A percentile compares a stretch with the other conserved stretches of the same genome.
Conservation (phyloP, 805 yeast genomes). For the Kazachstania viticola region DNA sequence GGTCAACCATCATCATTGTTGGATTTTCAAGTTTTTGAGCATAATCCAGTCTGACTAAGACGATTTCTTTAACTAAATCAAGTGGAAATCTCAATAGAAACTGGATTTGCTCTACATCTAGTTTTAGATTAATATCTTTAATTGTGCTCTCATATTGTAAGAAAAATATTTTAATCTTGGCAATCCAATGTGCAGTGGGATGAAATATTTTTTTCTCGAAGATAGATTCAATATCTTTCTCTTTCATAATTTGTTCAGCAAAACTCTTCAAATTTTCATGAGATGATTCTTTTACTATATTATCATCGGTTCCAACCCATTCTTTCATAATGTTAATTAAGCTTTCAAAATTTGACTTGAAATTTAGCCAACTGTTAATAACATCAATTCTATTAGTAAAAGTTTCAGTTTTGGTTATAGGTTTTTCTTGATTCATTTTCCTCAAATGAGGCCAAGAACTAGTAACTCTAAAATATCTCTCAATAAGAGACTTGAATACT, state of each 20-base stretch:
- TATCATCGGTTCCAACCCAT: constrained; percentile 80
- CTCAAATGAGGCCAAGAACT: constrained; percentile 68
- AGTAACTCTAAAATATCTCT: constrained; percentile 54
- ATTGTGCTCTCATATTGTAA: constrained; percentile 50
- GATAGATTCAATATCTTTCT: constrained; percentile 59
- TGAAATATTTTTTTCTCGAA: constrained; percentile 58
- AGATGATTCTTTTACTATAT: constrained; percentile 40
- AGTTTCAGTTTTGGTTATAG: constrained; percentile 49
- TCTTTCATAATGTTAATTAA: constrained; percentile 48
- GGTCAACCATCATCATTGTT: constrained; percentile 93
- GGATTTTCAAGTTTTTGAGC: constrained; percentile 74
- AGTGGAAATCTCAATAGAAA: constrained; percentile 67
- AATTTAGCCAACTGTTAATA: constrained; percentile 70
- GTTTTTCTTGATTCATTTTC: constrained; percentile 72
- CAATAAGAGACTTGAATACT: constrained; percentile 47
- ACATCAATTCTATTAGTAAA: constrained; percentile 64
- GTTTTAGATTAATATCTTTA: constrained; percentile 60
- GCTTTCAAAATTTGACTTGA: constrained; percentile 54
- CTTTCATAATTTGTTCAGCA: constrained; percentile 75
- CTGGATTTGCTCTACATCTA: constrained; percentile 53
- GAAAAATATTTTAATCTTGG: constrained; percentile 66
- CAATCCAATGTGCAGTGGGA: constrained; percentile 70
- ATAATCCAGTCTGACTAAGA: constrained; percentile 59
- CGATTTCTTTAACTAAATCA: constrained; percentile 66
- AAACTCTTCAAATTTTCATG: constrained; percentile 38